Evolutionary conservation across 441 rosid species (phyloP).

Genomic region (Isatis lusitanica): DNA sequence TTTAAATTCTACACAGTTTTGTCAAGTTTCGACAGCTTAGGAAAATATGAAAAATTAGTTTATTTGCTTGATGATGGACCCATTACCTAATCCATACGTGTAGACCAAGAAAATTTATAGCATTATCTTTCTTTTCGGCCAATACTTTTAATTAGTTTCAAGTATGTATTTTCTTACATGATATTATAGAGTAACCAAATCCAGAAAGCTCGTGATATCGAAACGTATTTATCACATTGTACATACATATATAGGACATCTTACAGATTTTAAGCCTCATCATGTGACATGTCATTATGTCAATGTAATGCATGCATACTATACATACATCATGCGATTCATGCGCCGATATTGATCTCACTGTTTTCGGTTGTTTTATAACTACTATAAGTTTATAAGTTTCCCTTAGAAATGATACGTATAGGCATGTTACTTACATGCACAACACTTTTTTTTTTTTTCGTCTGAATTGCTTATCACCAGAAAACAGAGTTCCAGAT

Average conservation of each 20-base stretch:
- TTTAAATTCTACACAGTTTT: not conserved
- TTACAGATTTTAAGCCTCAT: not conserved
- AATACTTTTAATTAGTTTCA: not conserved
- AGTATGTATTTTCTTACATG: not conserved
- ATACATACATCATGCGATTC: not conserved
- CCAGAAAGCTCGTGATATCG: not conserved
- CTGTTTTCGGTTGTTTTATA: no score
- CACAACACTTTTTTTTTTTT: no score
- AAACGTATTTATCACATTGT: not conserved
- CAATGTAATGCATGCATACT: not conserved
- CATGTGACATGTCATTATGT: not conserved
- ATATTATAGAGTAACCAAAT: no score
- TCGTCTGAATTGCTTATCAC: no score
- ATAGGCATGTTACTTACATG: no score
- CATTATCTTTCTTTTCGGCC: not conserved
- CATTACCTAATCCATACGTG: not conserved
- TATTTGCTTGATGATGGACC: not conserved
- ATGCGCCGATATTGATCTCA: no score
- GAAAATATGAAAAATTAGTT: not conserved
- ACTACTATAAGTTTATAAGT: not conserved
- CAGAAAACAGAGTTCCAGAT: no score
- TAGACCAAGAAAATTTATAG: not conserved
- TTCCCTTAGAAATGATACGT: not conserved
- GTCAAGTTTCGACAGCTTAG: not conserved
- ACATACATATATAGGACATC: not conserved